Evolutionary conservation across 768 basidiomycete species (phyloP).

Genomic region (Saitozyma podzolica): DNA sequence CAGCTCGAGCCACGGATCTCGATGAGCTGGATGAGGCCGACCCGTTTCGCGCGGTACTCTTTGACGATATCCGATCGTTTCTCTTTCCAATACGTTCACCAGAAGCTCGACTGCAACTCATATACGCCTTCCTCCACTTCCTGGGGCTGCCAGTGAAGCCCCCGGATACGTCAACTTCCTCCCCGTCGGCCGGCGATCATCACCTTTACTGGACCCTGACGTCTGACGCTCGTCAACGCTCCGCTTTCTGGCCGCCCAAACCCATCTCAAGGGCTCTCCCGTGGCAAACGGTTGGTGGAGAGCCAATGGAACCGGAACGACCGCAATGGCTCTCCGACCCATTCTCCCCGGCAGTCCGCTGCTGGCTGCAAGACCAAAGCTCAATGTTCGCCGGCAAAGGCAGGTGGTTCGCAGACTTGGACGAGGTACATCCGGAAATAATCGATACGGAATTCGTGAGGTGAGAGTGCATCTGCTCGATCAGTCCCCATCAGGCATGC

Average conservation of each 20-base stretch:
- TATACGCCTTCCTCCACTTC: conserved; percentile 53
- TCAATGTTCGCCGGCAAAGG: no score
- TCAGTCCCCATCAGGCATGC: no score
- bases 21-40: conserved; percentile 43
- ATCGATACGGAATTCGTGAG: no score
- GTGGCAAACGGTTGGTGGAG: conserved; percentile 47
- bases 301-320: conserved; percentile 50
- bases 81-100: conserved; percentile 48
- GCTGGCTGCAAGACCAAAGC: no score
- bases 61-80: conserved; percentile 51
- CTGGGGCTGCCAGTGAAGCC: conserved; percentile 52
- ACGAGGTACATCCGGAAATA: no score
- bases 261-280: conserved; percentile 4
- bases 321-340: neutral
- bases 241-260: conserved; percentile 31
- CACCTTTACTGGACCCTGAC: conserved; percentile 39
- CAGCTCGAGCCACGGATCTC: conserved; percentile 41
- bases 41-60: conserved; percentile 53
- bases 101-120: conserved; percentile 47
- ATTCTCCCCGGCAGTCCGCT: no score
- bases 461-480: no score
- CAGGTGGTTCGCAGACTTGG: no score
- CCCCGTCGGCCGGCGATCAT: conserved; percentile 46
- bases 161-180: conserved; percentile 49
- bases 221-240: conserved; percentile 1